Evolutionary conservation across 2,329 filamentous ascomycete genomes (phyloP), one percentile per base, ranked within the genome.

Genomic region (Pseudofabraea citricarpa): DNA sequence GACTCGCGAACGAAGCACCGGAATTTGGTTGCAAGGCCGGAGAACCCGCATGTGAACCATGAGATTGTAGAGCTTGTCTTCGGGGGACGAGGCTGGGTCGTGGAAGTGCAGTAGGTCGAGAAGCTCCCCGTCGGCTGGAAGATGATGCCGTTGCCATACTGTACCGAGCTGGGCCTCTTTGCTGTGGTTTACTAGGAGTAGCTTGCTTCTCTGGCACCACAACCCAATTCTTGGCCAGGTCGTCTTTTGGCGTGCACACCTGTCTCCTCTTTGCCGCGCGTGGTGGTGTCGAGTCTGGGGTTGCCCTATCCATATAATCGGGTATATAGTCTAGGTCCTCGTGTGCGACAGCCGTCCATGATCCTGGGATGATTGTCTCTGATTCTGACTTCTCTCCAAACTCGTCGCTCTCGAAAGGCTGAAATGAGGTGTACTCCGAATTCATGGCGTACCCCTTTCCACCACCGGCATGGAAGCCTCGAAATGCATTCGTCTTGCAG

Each of bases 391-490:
- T 56, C 4, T 56, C 48, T 15, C 27, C 13, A 6, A 31, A 31
- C 39, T 56, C 51, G 3, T 44, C 38, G 4, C 35, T 42, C 18
- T 45, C 46, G 31, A 6, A 33, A 5, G 18, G 4, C 22, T 21
- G 21, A 20, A 18, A 18, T 23, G 24, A 27, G 22, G 12, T 13
- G 29, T 24, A 27, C 16, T 40, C 29, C 3, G 41, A 42, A 23
- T 51, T 40, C 13, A 55, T 36, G 7, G 46, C 45, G 57, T 90
- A 95, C 20, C 80, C 81, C 47, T 72, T 73, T 7, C 90, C 91
- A 3, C 85, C 88, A 6, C 90, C 91, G 10, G 90, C 89, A 49
- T 90, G 83, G 62, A 96, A 96, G 0, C 90, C 90, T 43, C 77
- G 76, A 58, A 96, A 94, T 0, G 85, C 79, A 12, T 75, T 79